Base-by-base conservation (phyloP, 2,329 filamentous ascomycete species). In the Aspergillaceae sp. region DNA sequence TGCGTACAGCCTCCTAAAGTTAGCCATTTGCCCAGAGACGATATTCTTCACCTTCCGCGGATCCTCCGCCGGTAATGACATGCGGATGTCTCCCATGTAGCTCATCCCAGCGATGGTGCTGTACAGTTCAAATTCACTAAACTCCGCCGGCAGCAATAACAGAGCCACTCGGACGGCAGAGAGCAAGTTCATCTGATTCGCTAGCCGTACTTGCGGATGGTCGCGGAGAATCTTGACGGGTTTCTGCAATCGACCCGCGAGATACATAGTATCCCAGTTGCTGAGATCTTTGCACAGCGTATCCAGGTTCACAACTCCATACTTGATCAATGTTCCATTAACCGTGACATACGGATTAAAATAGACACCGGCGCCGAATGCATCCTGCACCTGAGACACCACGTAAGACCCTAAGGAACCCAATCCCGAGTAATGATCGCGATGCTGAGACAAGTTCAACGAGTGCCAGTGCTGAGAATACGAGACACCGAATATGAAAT, bases 401-500 rank as follows among this genome's bases (percentile, higher is more conserved):
- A 87, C 77, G 29, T 82, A 90, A 1, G 90, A 97, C 1, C 91
- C 91, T 19, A 96, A 69, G 9, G 82, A 84, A 1, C 86, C 87
- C 19, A 98, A 73, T 7, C 79, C 83, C 1, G 91, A 97, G 70
- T 98, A 98, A 67, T 98, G 92, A 58, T 94, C 78, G 5, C 87
- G 84, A 62, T 98, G 86, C 64, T 96, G 85, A 53, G 78, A 76
- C 11, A 98, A 74, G 60, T 98, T 98, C 50, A 98, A 75, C 32
- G 86, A 90, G 69, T 98, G 92, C 87, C 91, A 98, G 69, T 98
- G 92, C 63, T 98, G 86, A 1, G 86, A 88, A 66, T 94, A 87
- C 1, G 87, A 87, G 7, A 97, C 91, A 28, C 91, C 92, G 63
- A 98, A 92, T 56, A 98, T 94, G 64, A 98, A 95, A 69, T 98